Evolutionary conservation across 23 red algal species (phyloP).

Genomic region (Rhodosorus marinus): DNA sequence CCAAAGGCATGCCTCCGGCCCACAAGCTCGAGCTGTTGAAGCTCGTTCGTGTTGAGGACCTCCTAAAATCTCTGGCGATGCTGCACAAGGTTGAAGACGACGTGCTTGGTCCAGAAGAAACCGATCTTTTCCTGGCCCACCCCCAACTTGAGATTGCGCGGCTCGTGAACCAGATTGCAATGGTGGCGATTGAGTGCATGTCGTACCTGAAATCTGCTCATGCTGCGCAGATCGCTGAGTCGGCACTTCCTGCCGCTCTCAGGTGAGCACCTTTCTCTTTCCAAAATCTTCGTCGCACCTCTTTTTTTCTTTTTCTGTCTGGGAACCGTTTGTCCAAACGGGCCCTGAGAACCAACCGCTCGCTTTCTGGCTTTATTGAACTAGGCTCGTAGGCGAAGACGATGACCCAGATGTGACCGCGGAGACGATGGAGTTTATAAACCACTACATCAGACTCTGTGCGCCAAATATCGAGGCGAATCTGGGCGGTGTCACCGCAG

Average conservation of each 20-base stretch:
- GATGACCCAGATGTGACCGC: not conserved
- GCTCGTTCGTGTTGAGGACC: constrained; percentile 17
- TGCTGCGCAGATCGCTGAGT: not conserved
- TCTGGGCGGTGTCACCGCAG: too few relatives aligned
- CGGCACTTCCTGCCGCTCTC: not conserved
- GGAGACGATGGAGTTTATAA: not conserved
- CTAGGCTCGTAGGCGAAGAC: not conserved
- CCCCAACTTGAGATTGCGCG: constrained; percentile 36
- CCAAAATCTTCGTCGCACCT: too few relatives aligned
- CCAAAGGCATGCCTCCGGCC: constrained; percentile 43
- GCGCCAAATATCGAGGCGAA: not conserved
- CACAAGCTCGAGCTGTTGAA: constrained; percentile 32
- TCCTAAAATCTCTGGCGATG: constrained; percentile 17
- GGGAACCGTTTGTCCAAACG: too few relatives aligned
- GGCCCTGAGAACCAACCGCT: too few relatives aligned
- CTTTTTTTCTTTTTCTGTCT: too few relatives aligned
- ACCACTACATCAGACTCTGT: not conserved
- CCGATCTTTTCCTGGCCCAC: constrained; percentile 25
- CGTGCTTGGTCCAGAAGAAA: not conserved
- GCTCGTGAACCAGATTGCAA: constrained; percentile 48
- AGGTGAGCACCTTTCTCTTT: too few relatives aligned
- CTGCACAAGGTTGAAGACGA: not conserved
- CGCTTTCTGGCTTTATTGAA: too few relatives aligned
- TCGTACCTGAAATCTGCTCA: not conserved
- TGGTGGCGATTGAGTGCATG: constrained; percentile 23